A percentile compares a stretch with the other conserved stretches of the same genome.
phyloP scores from a whole-genome alignment of 768 basidiomycete species.

The Kwoniella heveanensis region DNA sequence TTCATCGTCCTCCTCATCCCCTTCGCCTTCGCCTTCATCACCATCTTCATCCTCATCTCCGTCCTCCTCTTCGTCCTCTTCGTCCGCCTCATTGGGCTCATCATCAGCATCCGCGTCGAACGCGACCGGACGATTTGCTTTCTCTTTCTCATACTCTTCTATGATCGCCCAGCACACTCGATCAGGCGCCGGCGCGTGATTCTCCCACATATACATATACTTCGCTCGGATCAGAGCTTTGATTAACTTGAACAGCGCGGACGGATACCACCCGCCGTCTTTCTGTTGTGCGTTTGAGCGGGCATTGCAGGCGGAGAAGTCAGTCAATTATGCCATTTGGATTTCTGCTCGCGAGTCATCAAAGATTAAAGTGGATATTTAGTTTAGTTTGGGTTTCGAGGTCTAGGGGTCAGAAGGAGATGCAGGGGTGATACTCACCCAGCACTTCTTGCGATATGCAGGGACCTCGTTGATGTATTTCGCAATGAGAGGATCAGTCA shows the following conservation, averaged over 20 bases:
- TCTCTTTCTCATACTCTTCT: conserved; percentile 21
- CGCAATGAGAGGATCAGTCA: conserved; percentile 79
- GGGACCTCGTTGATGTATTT: conserved; percentile 75
- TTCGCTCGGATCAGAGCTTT: conserved; percentile 82
- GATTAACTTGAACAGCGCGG: conserved; percentile 75
- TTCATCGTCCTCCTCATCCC: background rate
- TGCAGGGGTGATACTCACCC: conserved; percentile 65
- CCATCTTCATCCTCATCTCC: background rate
- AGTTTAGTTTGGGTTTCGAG: too few species aligned
- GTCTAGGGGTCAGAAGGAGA: too few species aligned
- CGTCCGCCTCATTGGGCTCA: background rate
- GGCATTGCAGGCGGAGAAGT: too few species aligned
- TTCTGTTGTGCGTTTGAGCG: conserved; percentile 1
- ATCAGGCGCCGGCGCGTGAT: conserved; percentile 57
- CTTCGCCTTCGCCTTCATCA: background rate
- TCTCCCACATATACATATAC: conserved; percentile 66
- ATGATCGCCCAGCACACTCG: conserved; percentile 44
- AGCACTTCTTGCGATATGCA: conserved; percentile 69
- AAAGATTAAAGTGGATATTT: too few species aligned
- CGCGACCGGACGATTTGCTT: background rate
- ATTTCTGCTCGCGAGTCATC: too few species aligned
- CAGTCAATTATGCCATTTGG: background rate
- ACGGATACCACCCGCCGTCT: conserved; percentile 79
- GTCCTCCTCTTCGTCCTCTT: conserved; percentile 10
- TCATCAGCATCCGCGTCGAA: background rate